These are phyloP conservation scores for Phytophthora crassamura DNA, from an alignment of 352 stramenopile genomes.

Conservation along the genomic window DNA sequence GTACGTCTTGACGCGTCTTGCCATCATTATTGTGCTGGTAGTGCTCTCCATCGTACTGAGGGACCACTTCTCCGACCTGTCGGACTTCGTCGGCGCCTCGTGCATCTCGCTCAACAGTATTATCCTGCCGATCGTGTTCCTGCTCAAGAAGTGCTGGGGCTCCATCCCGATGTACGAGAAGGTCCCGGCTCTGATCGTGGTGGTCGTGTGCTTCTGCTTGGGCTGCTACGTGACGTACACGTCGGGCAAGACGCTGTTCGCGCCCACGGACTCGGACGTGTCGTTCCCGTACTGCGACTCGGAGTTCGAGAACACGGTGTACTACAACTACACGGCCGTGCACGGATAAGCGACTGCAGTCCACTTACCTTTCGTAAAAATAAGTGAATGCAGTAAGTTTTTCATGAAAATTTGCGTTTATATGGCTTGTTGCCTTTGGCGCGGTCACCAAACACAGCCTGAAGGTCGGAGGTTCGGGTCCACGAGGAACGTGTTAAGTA, in stretches of 20 bases:
- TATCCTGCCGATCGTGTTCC: constrained; percentile 57
- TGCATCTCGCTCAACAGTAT: constrained; percentile 61
- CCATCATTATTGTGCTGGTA: constrained; percentile 47
- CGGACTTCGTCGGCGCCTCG: constrained; percentile 62
- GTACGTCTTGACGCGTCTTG: constrained; percentile 50
- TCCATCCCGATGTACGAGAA: constrained; percentile 50
- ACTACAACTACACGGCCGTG: constrained; percentile 50
- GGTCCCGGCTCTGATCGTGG: constrained; percentile 35
- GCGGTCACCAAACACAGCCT: constrained; percentile 25
- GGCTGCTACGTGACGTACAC: constrained; percentile 54
- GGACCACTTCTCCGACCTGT: constrained; percentile 55
- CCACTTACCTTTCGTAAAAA: not conserved
- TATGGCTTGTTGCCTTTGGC: too few relatives aligned
- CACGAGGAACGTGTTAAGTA: constrained; percentile 67
- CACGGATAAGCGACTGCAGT: constrained; percentile 20
- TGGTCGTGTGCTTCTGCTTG: constrained; percentile 45
- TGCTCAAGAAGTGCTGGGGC: constrained; percentile 57
- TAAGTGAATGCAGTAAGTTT: not conserved
- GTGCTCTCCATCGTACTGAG: constrained; percentile 33
- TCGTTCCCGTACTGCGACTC: constrained; percentile 57
- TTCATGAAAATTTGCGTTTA: too few relatives aligned
- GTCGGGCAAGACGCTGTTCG: constrained; percentile 50
- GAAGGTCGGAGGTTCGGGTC: constrained; percentile 39
- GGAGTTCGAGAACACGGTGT: constrained; percentile 47
- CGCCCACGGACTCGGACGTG: constrained; percentile 36